These are phyloP conservation scores for Aspergillus neoniger DNA, from an alignment of 2,329 filamentous ascomycete genomes.

Conservation along the genomic window DNA sequence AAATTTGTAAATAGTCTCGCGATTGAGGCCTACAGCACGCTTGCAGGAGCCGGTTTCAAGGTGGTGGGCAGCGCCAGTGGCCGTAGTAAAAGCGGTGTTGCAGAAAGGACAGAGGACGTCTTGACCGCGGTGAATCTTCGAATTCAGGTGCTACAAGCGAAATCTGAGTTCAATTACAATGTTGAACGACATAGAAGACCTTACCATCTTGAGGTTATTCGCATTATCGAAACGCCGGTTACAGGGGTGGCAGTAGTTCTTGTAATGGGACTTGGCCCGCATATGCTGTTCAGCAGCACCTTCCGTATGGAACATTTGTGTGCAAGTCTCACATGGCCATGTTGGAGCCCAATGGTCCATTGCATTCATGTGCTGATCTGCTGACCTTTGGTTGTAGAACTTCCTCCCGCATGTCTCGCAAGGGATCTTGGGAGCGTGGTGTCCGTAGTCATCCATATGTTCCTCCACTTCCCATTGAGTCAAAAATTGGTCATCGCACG, in stretches of 20 bases:
- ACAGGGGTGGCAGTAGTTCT: constrained; percentile 35
- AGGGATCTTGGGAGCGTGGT: constrained; percentile 18
- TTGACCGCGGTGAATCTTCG: constrained; percentile 50
- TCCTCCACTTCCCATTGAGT: constrained; percentile 8
- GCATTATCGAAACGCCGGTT: constrained; percentile 32
- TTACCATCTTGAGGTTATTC: constrained; percentile 36
- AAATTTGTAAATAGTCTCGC: constrained; percentile 50
- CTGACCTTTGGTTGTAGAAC: constrained; percentile 12
- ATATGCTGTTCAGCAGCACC: constrained; percentile 29
- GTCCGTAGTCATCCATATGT: constrained; percentile 27
- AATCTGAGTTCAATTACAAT: not conserved
- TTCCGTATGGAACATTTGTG: constrained; percentile 6
- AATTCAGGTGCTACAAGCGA: constrained; percentile 57
- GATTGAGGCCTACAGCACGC: constrained; percentile 47
- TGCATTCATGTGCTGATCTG: constrained; percentile 31
- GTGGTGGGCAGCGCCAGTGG: constrained; percentile 59
- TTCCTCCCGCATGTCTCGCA: not conserved
- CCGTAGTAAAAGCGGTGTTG: constrained; percentile 46
- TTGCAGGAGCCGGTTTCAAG: constrained; percentile 59
- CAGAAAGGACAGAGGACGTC: constrained; percentile 60
- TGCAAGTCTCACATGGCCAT: constrained; percentile 15
- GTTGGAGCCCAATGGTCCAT: not conserved
- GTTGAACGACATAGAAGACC: not conserved
- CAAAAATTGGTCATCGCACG: constrained; percentile 13
- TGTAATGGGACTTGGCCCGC: constrained; percentile 28